Conservation (phyloP, 345 rosid genomes). For the Melaleuca alternifolia region DNA sequence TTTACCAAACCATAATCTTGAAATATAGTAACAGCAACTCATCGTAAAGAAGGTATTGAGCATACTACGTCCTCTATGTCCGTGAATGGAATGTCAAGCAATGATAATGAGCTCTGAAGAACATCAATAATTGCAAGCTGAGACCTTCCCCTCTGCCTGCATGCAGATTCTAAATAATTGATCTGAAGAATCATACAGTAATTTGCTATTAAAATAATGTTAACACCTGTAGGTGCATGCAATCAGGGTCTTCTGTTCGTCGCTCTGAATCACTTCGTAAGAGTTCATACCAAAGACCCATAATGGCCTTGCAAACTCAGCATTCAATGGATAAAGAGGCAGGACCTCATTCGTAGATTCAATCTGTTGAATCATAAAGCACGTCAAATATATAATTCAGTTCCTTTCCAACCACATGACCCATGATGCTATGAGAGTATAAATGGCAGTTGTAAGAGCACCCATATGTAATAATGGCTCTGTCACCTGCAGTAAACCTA, state of each 20-base stretch:
- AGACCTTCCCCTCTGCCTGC: slow-evolving; percentile 89
- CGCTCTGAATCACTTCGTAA: slow-evolving; percentile 53
- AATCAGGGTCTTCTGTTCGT: slow-evolving; percentile 48
- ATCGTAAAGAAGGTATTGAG: neutral
- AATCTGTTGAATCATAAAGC: slow-evolving; percentile 27
- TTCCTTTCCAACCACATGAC: neutral
- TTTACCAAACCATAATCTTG: neutral
- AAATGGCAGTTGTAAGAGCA: neutral
- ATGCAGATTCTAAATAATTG: slow-evolving; percentile 5
- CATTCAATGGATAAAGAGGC: slow-evolving; percentile 49
- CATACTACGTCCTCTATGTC: slow-evolving; percentile 73
- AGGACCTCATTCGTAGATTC: slow-evolving; percentile 56
- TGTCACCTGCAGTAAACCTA: neutral
- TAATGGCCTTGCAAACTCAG: slow-evolving; percentile 80
- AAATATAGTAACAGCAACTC: neutral
- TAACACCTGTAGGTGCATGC: slow-evolving; percentile 72
- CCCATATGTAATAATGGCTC: neutral
- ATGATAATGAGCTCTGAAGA: slow-evolving; percentile 47
- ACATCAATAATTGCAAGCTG: slow-evolving; percentile 70
- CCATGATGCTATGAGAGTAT: neutral
- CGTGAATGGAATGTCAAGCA: slow-evolving; percentile 79
- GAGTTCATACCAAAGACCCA: slow-evolving; percentile 84
- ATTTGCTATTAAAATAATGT: neutral
- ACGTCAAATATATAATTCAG: neutral
- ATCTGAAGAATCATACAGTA: neutral